Percentiles rank a stretch among this genome's conserved stretches.
phyloP scores from a whole-genome alignment of 2,329 filamentous ascomycete genomes.

The Neodidymelliopsis sp. region DNA sequence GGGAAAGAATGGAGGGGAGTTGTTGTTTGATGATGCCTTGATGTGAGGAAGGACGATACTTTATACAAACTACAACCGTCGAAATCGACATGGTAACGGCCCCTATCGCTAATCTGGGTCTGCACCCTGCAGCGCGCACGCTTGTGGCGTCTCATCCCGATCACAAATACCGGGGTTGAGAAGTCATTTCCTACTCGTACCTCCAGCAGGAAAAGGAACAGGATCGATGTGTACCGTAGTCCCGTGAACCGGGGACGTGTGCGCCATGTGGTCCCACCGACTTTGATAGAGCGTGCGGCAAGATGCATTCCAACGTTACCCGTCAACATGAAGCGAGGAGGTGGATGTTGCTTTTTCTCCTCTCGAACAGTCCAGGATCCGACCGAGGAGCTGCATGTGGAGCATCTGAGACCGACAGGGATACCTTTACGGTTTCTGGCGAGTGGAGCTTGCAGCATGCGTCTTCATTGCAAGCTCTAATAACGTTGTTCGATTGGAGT shows the following conservation, averaged over 20 bases:
- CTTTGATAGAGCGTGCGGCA: constrained; percentile 3
- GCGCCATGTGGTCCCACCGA: constrained; percentile 15
- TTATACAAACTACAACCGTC: constrained; percentile 12
- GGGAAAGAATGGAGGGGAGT: constrained; percentile 1
- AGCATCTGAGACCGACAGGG: constrained; percentile 9
- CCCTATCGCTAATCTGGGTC: constrained; percentile 4
- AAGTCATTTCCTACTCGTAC: constrained; percentile 19
- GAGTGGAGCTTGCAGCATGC: constrained; percentile 1
- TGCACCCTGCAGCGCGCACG: constrained; percentile 21
- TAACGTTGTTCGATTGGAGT: not conserved
- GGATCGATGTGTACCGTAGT: constrained; percentile 13
- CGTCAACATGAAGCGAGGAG: constrained; percentile 4
- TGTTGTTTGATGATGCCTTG: constrained; percentile 1
- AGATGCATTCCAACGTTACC: constrained; percentile 17
- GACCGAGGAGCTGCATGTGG: constrained; percentile 9
- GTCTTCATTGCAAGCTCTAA: not conserved
- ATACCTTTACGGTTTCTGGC: constrained; percentile 1
- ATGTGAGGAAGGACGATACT: constrained; percentile 2
- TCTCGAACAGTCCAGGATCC: constrained; percentile 1
- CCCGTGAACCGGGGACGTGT: constrained; percentile 3
- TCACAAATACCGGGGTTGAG: constrained; percentile 22
- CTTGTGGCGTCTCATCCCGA: constrained; percentile 27
- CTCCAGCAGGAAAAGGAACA: constrained; percentile 12
- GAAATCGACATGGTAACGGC: constrained; percentile 3
- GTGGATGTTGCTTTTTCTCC: constrained; percentile 5